Conservation (phyloP, 352 stramenopile species). For the Phytophthora chlamydospora region DNA sequence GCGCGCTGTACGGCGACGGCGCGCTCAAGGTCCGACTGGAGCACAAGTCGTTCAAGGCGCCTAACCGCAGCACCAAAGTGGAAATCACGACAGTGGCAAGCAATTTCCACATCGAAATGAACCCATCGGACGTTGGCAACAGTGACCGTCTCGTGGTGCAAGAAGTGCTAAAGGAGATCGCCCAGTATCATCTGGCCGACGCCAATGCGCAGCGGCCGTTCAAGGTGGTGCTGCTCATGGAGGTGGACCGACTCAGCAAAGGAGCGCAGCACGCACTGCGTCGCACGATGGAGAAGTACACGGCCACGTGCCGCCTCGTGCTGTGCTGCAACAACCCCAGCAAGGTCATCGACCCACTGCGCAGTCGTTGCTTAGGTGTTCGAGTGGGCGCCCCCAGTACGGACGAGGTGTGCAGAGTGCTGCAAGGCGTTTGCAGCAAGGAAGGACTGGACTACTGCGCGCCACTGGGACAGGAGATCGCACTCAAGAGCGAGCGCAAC, state of each 20-base stretch:
- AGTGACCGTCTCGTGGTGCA: slow-evolving; percentile 98
- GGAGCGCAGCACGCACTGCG: slow-evolving; percentile 97
- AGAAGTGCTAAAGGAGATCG: slow-evolving; percentile 99
- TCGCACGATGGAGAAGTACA: slow-evolving; percentile 98
- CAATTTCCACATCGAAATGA: slow-evolving; percentile 99
- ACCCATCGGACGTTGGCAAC: slow-evolving; percentile 96
- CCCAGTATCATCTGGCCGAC: slow-evolving; percentile 89
- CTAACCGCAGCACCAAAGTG: slow-evolving; percentile 90
- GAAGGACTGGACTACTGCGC: slow-evolving; percentile 92
- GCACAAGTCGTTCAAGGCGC: slow-evolving; percentile 93
- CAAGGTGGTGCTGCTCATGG: slow-evolving; percentile 96
- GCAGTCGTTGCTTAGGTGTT: slow-evolving; percentile 90
- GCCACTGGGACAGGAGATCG: slow-evolving; percentile 92
- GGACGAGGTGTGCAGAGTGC: slow-evolving; percentile 91
- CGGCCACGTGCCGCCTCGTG: slow-evolving; percentile 95
- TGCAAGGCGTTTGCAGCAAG: slow-evolving; percentile 91
- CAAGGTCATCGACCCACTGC: slow-evolving; percentile 98
- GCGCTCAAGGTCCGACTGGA: slow-evolving; percentile 91
- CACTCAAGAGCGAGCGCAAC: slow-evolving; percentile 94
- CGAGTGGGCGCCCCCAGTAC: slow-evolving; percentile 92
- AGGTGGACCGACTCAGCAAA: slow-evolving; percentile 97
- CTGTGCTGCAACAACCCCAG: slow-evolving; percentile 97
- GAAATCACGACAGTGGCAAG: slow-evolving; percentile 98
- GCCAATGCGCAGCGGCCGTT: slow-evolving; percentile 77
- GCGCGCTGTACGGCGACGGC: slow-evolving; percentile 95